phyloP scores from a whole-genome alignment of 2,329 filamentous ascomycete genomes.

The Neoarthrinium moseri region DNA sequence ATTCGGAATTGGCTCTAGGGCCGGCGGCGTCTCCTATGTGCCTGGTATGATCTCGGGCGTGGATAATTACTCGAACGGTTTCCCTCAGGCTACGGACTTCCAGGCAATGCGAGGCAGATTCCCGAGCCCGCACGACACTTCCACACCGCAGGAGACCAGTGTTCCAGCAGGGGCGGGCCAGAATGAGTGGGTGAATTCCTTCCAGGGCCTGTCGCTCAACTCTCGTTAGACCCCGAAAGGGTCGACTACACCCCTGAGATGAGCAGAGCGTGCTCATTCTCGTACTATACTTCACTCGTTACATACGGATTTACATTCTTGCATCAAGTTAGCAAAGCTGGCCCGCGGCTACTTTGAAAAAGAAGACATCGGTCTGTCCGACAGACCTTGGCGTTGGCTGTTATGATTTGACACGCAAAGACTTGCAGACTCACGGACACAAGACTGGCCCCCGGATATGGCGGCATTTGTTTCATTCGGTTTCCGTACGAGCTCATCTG shows the following conservation, averaged over 20 bases:
- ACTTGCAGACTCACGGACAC: conserved; percentile 19
- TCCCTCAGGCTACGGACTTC: conserved; percentile 37
- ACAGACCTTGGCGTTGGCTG: conserved; percentile 25
- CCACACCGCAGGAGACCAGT: conserved; percentile 31
- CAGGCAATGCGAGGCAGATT: conserved; percentile 42
- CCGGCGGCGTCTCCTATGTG: conserved; percentile 34
- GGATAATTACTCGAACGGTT: conserved; percentile 41
- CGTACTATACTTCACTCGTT: conserved; percentile 26
- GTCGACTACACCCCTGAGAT: not conserved
- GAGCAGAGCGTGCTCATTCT: conserved; percentile 23
- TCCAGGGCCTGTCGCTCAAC: conserved; percentile 73
- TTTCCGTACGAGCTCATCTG: conserved; percentile 24
- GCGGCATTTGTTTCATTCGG: conserved; percentile 12
- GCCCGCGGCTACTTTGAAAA: conserved; percentile 13
- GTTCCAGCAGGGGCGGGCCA: conserved; percentile 37
- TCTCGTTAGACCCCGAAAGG: conserved; percentile 39
- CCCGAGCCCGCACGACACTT: conserved; percentile 29
- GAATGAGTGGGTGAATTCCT: conserved; percentile 61
- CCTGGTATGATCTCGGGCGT: conserved; percentile 37
- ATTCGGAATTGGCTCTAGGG: conserved; percentile 40
- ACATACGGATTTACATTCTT: conserved; percentile 15
- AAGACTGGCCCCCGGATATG: conserved; percentile 19
- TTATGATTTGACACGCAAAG: conserved; percentile 21
- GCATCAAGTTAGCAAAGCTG: conserved; percentile 11
- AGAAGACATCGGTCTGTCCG: conserved; percentile 20